Conservation (phyloP, 1,284 basidiomycete species). For the Puccinia triticina region DNA sequence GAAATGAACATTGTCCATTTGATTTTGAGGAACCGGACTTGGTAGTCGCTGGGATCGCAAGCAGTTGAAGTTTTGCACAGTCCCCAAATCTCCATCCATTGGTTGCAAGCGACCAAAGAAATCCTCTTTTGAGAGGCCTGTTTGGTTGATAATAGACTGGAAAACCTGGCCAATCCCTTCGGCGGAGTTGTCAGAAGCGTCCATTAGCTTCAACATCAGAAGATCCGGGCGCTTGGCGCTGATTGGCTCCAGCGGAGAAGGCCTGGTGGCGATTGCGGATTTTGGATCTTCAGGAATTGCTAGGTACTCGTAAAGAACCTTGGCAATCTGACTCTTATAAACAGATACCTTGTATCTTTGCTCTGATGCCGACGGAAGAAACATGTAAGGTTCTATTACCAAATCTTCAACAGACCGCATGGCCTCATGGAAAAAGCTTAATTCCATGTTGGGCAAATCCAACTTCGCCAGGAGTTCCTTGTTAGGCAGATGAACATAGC, state of each 20-base stretch:
- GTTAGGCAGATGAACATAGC: not conserved
- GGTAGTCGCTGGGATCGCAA: not conserved
- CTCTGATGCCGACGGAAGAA: not conserved
- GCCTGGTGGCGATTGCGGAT: not conserved
- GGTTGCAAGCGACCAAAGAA: slow-evolving; percentile 18
- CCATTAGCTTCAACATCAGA: slow-evolving; percentile 32
- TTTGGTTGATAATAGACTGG: not conserved
- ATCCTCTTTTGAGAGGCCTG: not conserved
- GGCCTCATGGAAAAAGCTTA: not conserved
- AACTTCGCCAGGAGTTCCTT: not conserved
- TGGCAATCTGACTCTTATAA: slow-evolving; percentile 13
- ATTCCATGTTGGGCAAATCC: not conserved
- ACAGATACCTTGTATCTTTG: not conserved
- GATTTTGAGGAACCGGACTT: not conserved
- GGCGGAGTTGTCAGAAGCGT: slow-evolving; percentile 28
- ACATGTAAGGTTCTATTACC: not conserved
- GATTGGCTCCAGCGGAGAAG: not conserved
- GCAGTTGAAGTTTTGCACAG: slow-evolving; percentile 23
- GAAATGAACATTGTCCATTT: not conserved
- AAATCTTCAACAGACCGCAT: not conserved
- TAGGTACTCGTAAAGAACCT: not conserved
- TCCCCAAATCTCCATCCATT: slow-evolving; percentile 38
- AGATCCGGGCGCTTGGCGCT: not conserved
- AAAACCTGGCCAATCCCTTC: slow-evolving; percentile 38
- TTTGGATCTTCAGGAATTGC: not conserved